These are phyloP conservation scores for Rhododendron kiyosumense DNA, from an alignment of 148 eudicot species.

Conservation along the genomic window DNA sequence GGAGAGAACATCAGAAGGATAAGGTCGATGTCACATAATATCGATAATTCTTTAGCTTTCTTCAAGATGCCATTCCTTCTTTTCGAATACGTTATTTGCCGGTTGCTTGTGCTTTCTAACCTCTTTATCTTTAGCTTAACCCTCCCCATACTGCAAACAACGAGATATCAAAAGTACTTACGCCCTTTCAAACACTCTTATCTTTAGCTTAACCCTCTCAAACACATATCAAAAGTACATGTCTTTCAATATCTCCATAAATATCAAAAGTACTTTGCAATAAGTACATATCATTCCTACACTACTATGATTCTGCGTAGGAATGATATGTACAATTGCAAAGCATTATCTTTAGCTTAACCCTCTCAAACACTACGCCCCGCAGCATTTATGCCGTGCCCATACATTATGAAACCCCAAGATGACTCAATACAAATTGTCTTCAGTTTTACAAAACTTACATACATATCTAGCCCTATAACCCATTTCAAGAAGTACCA, in stretches of 20 bases:
- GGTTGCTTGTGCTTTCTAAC: conserved; percentile 60
- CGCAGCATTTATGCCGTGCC: conserved; percentile 4
- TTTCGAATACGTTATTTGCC: conserved; percentile 74
- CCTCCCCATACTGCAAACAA: conserved; percentile 62
- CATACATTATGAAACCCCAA: not conserved
- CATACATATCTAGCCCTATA: not conserved
- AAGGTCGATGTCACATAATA: conserved; percentile 70
- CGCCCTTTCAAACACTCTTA: not conserved
- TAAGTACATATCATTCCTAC: not conserved
- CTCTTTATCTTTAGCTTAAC: conserved; percentile 76
- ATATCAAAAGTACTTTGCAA: not conserved
- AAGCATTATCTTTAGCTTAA: not conserved
- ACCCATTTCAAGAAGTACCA: conserved; percentile 9
- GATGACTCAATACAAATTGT: not conserved
- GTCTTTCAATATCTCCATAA: too few species aligned
- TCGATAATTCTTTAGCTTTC: conserved; percentile 68
- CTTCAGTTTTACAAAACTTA: not conserved
- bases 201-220: not conserved
- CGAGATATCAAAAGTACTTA: conserved; percentile 3
- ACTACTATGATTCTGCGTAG: too few species aligned
- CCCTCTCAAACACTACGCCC: conserved; percentile 3
- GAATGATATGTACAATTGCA: too few species aligned
- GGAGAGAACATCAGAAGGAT: conserved; percentile 75
- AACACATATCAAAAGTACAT: too few species aligned
- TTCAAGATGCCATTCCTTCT: conserved; percentile 64